Conservation (phyloP, 352 stramenopile genomes). For the Pythium myriotylum region DNA sequence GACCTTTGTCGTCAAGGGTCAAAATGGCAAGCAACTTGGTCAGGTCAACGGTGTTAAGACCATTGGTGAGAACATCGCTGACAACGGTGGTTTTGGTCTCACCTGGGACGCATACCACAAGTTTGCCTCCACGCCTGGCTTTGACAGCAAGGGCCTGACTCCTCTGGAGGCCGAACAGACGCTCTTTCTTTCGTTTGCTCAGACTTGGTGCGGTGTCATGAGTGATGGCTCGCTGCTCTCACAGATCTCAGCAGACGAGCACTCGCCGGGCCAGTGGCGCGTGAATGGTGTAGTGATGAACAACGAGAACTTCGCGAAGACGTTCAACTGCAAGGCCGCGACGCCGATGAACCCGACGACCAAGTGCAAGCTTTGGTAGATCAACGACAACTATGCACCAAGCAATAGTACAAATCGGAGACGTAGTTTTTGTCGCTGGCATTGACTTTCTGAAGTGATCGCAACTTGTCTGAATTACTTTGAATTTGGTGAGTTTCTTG, state of each 20-base stretch:
- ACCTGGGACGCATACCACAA: slow-evolving; percentile 53
- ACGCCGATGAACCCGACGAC: slow-evolving; percentile 50
- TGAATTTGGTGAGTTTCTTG: too few relatives aligned
- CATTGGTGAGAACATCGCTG: slow-evolving; percentile 71
- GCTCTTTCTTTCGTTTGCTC: slow-evolving; percentile 60
- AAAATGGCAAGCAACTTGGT: slow-evolving; percentile 36
- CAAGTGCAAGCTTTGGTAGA: slow-evolving; percentile 59
- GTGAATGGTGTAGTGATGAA: slow-evolving; percentile 66
- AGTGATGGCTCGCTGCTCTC: slow-evolving; percentile 34
- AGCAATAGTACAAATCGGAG: too few relatives aligned
- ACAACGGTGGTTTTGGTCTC: slow-evolving; percentile 58
- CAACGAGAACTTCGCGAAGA: slow-evolving; percentile 44
- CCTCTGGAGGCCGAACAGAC: slow-evolving; percentile 37
- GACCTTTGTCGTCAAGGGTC: slow-evolving; percentile 1
- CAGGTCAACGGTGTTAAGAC: slow-evolving; percentile 57
- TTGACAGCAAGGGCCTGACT: slow-evolving; percentile 33
- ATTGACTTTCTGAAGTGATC: too few relatives aligned
- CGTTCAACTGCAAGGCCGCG: slow-evolving; percentile 45
- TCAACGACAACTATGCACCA: too few relatives aligned
- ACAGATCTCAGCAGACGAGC: slow-evolving; percentile 34
- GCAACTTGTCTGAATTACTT: too few relatives aligned
- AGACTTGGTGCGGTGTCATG: slow-evolving; percentile 54
- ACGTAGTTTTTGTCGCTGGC: too few relatives aligned
- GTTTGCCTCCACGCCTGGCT: slow-evolving; percentile 2
- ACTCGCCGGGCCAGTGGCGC: slow-evolving; percentile 45